Evolutionary conservation across 1,284 basidiomycete genomes (phyloP).

Genomic region (Cryptococcus sp.): DNA sequence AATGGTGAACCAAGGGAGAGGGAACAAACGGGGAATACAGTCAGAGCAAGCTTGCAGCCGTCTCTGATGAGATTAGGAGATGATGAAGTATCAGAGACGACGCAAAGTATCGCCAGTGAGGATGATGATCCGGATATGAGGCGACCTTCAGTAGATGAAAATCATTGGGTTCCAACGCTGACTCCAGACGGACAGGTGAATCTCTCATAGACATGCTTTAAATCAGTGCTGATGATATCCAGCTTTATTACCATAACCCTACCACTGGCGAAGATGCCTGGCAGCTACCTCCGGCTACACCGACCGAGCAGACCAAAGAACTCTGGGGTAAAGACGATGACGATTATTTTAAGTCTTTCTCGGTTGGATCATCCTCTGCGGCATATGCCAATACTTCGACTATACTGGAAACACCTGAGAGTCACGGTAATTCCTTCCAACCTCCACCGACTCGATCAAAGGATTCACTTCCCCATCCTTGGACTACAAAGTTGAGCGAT

Average conservation of each 20-base stretch:
- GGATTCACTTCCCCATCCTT: constrained; percentile 65
- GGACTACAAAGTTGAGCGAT: constrained; percentile 72
- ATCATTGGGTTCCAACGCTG: constrained; percentile 49
- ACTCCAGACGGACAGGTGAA: constrained; percentile 48
- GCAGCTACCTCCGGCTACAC: constrained; percentile 60
- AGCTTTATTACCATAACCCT: constrained; percentile 93
- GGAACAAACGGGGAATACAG: constrained; percentile 7
- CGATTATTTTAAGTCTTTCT: constrained; percentile 8
- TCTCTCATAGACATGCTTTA: background rate
- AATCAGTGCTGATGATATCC: constrained; percentile 4
- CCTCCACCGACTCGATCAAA: constrained; percentile 42
- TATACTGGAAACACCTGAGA: background rate
- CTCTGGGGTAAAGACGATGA: constrained; percentile 9
- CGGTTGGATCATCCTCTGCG: background rate
- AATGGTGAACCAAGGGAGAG: background rate
- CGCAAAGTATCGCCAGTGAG: background rate
- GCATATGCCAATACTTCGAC: background rate
- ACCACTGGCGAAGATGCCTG: constrained; percentile 79
- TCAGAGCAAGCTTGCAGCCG: background rate
- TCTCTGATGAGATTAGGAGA: constrained; percentile 2
- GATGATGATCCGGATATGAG: background rate
- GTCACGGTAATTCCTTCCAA: constrained; percentile 21
- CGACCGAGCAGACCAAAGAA: constrained; percentile 56
- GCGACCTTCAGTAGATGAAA: constrained; percentile 6
- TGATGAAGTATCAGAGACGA: background rate